Evolutionary conservation across 2,329 filamentous ascomycete genomes (phyloP), one percentile per base, ranked within the genome.

Genomic region (Dothideomycetes sp.): DNA sequence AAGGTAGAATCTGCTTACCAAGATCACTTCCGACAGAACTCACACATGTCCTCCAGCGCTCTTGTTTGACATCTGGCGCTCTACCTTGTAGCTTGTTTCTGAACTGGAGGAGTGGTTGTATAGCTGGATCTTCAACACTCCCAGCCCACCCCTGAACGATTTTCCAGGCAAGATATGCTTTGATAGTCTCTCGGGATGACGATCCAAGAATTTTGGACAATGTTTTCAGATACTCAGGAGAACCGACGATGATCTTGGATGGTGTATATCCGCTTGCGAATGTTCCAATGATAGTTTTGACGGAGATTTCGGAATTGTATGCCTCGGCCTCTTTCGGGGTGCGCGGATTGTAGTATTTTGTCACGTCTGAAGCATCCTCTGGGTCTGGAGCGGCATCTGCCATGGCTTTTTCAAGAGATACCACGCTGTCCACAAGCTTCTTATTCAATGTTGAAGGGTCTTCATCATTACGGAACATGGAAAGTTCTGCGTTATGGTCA

Each of bases 21-120:
- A 84, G 56, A 4, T 72, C 70, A 16, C 59, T 56, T 47, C 82
- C 76, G 4, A 80, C 68, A 23, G 70, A 66, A 6, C 55, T 55
- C 19, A 83, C 68, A 49, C 80, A 84, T 5, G 68, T 77, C 50
- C 78, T 69, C 79, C 79, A 83, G 34, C 79, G 69, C 51, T 84
- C 80, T 11, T 75, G 63, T 15, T 67, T 68, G 2, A 77, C 73
- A 37, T 80, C 68, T 1, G 77, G 71, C 41, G 63, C 59, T 50
- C 73, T 76, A 33, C 76, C 80, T 45, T 67, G 64, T 4, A 83
- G 64, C 32, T 72, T 65, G 49, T 81, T 82, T 24, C 62, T 61
- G 48, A 84, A 82, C 24, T 69, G 65, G 12, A 59, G 67, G 41
- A 78, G 74, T 2, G 80, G 76, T 48, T 73, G 68, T 11, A 82